Conservation (phyloP, 108 stramenopile genomes). For the Cyclostephanos invisitatus region DNA sequence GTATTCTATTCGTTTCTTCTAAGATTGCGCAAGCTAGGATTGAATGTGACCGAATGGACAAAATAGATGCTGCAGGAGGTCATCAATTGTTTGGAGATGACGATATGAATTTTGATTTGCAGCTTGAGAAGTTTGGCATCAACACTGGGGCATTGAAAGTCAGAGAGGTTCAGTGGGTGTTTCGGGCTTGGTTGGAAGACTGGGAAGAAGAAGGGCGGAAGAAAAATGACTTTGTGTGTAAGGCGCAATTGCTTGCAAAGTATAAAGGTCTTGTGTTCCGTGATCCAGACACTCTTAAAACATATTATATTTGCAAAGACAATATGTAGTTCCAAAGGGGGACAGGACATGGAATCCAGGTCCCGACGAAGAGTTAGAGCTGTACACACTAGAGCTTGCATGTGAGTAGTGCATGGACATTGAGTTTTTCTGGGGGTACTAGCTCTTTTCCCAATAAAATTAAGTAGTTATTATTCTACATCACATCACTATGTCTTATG, state of each 20-base stretch:
- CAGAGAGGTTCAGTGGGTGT: background rate
- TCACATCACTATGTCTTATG: too few relatives aligned
- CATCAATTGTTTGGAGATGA: slow-evolving; percentile 3
- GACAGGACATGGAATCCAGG: background rate
- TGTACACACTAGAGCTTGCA: background rate
- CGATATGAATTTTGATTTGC: slow-evolving; percentile 14
- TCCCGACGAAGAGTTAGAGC: background rate
- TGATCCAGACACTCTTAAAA: background rate
- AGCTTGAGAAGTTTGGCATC: background rate
- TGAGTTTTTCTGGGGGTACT: too few relatives aligned
- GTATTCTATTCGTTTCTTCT: too few relatives aligned
- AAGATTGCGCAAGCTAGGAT: background rate
- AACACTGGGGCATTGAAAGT: background rate
- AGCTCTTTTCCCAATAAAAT: too few relatives aligned
- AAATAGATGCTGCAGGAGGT: too few relatives aligned
- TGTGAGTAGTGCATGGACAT: too few relatives aligned
- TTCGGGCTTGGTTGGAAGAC: background rate
- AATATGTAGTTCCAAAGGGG: background rate
- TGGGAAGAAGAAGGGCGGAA: background rate
- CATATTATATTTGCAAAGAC: too few relatives aligned
- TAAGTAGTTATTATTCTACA: too few relatives aligned
- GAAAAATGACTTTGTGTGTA: background rate
- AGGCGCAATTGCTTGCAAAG: background rate
- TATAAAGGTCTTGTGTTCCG: background rate
- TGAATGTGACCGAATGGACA: too few relatives aligned